Percentiles rank a stretch among this genome's conserved stretches.
Conservation (phyloP, 2,329 filamentous ascomycete species). For the Neonectria punicea region DNA sequence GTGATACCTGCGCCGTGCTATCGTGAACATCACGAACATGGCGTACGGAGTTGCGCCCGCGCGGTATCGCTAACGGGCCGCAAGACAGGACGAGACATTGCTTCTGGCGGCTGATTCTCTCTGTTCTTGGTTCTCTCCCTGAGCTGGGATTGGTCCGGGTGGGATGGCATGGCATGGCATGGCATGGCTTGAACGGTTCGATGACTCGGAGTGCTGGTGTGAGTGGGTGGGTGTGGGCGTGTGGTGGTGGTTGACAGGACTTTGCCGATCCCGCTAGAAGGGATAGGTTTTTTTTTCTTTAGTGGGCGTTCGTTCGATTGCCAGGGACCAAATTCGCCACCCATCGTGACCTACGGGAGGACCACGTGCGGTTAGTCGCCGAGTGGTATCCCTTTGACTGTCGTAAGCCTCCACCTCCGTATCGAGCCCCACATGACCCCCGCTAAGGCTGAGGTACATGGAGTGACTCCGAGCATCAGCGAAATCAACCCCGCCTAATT, state of each 20-base stretch:
- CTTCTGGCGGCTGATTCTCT: conserved; percentile 14
- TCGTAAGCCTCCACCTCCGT: too few relatives aligned
- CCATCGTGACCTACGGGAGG: conserved; percentile 17
- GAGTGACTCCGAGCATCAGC: too few relatives aligned
- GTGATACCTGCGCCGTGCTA: conserved; percentile 8
- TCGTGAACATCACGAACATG: conserved; percentile 12
- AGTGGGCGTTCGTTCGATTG: conserved; percentile 17
- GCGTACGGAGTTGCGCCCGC: conserved; percentile 15
- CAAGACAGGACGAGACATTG: neutral
- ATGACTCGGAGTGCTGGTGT: conserved; percentile 20
- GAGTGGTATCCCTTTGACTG: too few relatives aligned
- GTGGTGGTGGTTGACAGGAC: conserved; percentile 8
- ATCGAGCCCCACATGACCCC: too few relatives aligned
- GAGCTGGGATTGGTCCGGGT: conserved; percentile 37
- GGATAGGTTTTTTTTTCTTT: conserved; percentile 21
- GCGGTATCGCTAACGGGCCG: conserved; percentile 7
- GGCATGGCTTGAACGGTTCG: conserved; percentile 17
- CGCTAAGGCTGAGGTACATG: too few relatives aligned
- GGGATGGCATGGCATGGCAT: conserved; percentile 19
- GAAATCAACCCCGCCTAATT: too few relatives aligned
- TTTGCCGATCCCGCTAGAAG: conserved; percentile 20
- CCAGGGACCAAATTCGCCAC: conserved; percentile 24
- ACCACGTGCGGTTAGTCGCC: conserved; percentile 36
- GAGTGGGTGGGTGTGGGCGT: conserved; percentile 17
- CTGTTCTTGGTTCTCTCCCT: conserved; percentile 10